Conservation (phyloP, 202 grass and related monocot genomes). For the Panicum hallii region DNA sequence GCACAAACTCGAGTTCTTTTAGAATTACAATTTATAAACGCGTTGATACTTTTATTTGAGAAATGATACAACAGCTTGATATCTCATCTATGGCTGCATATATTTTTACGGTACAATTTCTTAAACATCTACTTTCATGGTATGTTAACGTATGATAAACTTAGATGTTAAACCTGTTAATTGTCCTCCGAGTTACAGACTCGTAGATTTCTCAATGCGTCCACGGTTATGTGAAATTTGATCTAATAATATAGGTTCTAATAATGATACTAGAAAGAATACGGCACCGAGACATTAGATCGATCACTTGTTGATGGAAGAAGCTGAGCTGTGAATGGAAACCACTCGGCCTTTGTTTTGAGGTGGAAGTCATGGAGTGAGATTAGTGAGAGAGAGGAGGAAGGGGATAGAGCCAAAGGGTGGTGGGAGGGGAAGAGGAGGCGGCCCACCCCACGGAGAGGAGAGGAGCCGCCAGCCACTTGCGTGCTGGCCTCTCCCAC, state of each 20-base stretch:
- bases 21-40: too few relatives aligned
- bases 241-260: not conserved
- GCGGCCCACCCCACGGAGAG: not conserved
- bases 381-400: not conserved
- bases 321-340: not conserved
- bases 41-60: too few relatives aligned
- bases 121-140: too few relatives aligned
- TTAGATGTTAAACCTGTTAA: too few relatives aligned
- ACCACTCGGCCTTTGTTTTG: not conserved
- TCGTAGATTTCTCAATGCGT: too few relatives aligned
- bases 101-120: too few relatives aligned
- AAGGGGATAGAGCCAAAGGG: not conserved
- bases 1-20: too few relatives aligned
- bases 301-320: not conserved
- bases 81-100: too few relatives aligned
- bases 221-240: too few relatives aligned
- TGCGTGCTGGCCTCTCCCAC: constrained; percentile 81
- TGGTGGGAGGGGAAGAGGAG: not conserved
- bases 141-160: too few relatives aligned
- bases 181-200: too few relatives aligned
- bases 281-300: not conserved
- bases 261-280: not conserved
- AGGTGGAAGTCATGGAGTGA: not conserved
- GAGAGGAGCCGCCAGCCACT: constrained; percentile 40
- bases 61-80: too few relatives aligned